Base-by-base conservation (phyloP, 495 filamentous ascomycete genomes). In the Geoglossum glabrum region DNA sequence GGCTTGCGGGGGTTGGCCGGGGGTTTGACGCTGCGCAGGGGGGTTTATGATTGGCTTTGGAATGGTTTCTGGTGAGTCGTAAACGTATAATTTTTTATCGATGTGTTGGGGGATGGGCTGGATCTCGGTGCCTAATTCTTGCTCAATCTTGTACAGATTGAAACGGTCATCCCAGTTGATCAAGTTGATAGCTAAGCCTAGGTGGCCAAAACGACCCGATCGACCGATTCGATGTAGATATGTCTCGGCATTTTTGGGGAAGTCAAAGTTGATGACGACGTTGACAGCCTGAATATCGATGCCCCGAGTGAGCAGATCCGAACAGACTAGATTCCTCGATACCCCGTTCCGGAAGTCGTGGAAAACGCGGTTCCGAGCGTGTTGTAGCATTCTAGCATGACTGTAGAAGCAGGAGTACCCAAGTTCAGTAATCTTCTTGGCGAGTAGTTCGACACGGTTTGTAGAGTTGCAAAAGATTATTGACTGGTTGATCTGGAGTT, bases 381-480 rank as follows among this genome's bases (percentile, higher is more conserved):
- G 84, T 69, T 99, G 92, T n/a, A 90, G 81, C 92, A 99, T 99
- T 62, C 86, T 87, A 30, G 92, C 92, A 65, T 99, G 92, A 45
- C 90, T 96, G 75, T 99, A 99, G 73, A 96, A 99, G 74, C 92
- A 99, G 11, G 93, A 97, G 71, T 97, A 99, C 43, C 92, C 92
- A 58, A 99, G 78, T 68, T 99, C 92, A 15, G 93, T 97, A 66
- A 99, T 99, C 70, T 97, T 99, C 75, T 99, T 99, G 34, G 92
- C 92, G 21, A 99, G 77, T 19, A 99, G 75, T 69, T 99, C 92
- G 19, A 99, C 92, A 47, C 92, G 88, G 66, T 95, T 96, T 43
- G 92, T 97, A 43, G 93, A 97, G 68, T 99, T 99, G 76, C 92
- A 99, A 74, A 99, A 99, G 65, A 99, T 99, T 73, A 99, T 99